phyloP scores from a whole-genome alignment of 345 rosid species.

The Rhodomyrtus tomentosa region DNA sequence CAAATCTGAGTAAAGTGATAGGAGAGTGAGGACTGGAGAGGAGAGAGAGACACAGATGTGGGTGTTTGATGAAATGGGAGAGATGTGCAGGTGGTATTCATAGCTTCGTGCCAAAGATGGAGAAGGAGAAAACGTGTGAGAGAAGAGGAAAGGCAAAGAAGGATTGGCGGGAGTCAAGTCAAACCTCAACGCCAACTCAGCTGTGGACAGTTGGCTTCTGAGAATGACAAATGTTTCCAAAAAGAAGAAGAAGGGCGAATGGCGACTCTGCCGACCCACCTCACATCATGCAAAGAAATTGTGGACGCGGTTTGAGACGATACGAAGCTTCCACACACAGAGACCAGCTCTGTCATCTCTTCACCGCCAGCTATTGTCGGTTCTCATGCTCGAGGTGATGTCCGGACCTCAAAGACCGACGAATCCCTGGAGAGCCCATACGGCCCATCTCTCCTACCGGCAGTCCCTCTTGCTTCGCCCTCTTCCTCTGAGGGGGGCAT shows the following conservation, averaged over 20 bases:
- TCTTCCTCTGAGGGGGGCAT: background rate
- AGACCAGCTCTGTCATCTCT: background rate
- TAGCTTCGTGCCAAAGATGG: background rate
- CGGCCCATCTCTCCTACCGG: background rate
- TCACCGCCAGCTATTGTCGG: background rate
- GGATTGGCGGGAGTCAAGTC: background rate
- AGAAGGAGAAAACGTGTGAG: background rate
- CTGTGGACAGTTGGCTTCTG: background rate
- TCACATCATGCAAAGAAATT: background rate
- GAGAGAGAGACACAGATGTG: background rate
- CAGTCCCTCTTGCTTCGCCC: background rate
- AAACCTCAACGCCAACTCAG: background rate
- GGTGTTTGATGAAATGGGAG: background rate
- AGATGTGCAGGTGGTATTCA: background rate
- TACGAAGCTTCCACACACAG: background rate
- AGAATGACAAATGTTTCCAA: background rate
- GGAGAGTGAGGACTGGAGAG: background rate
- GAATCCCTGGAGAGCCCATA: background rate
- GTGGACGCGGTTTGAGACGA: background rate
- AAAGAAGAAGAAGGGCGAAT: background rate
- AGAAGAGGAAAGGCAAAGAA: background rate
- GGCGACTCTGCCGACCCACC: background rate
- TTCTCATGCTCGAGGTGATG: background rate
- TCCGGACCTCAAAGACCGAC: background rate
- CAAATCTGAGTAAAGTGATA: background rate